Conservation (phyloP, 2,329 filamentous ascomycete species). For the Tetracladium maxilliforme region DNA sequence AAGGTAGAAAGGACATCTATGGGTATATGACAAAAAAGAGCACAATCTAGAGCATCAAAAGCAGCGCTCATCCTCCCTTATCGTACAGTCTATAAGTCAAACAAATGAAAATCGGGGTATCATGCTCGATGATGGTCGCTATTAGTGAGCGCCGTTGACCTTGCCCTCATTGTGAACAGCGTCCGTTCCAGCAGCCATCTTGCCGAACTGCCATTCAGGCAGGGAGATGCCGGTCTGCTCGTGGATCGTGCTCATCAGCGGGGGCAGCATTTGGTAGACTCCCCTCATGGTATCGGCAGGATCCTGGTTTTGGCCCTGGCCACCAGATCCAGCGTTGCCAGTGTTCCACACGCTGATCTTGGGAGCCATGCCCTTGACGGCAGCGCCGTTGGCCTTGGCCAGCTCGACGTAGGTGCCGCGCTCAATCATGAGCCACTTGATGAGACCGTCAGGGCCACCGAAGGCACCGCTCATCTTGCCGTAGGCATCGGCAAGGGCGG, state of each 20-base stretch:
- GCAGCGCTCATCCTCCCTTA: too few relatives aligned
- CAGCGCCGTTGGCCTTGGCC: constrained; percentile 62
- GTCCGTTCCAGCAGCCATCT: constrained; percentile 17
- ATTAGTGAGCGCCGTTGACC: too few relatives aligned
- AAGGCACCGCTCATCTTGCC: constrained; percentile 55
- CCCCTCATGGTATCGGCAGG: constrained; percentile 55
- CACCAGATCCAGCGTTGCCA: constrained; percentile 32
- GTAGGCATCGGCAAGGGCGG: constrained; percentile 72
- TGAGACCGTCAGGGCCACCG: constrained; percentile 61
- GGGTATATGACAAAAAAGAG: too few relatives aligned
- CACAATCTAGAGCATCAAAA: too few relatives aligned
- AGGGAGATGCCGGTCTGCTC: constrained; percentile 77
- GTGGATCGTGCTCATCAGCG: constrained; percentile 71
- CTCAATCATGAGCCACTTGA: constrained; percentile 82
- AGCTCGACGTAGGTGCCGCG: constrained; percentile 65
- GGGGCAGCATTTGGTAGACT: constrained; percentile 72
- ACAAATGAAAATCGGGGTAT: too few relatives aligned
- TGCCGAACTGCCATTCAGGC: constrained; percentile 60
- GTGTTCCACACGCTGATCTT: constrained; percentile 92
- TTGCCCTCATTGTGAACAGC: too few relatives aligned
- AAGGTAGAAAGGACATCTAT: too few relatives aligned
- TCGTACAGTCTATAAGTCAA: too few relatives aligned
- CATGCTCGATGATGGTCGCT: too few relatives aligned
- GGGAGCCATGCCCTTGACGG: constrained; percentile 63
- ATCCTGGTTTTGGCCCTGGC: constrained; percentile 32